Conservation (phyloP, 2,329 filamentous ascomycete genomes). For the Stromatinia cepivora region DNA sequence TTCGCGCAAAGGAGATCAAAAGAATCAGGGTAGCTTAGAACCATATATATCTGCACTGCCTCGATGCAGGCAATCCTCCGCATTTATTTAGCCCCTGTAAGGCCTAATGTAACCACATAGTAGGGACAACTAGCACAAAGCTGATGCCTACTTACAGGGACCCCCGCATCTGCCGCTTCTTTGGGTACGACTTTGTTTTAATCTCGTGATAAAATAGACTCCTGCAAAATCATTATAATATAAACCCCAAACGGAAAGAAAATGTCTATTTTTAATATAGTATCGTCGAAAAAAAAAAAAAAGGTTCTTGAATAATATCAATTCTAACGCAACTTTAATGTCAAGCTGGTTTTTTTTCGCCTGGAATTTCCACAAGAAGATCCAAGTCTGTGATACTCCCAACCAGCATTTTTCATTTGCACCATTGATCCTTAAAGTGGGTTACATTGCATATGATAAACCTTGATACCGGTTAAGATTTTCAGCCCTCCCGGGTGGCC, state of each 20-base stretch:
- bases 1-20: constrained; percentile 8
- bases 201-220: constrained; percentile 8
- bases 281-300: not conserved
- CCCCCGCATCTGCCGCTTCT: constrained; percentile 9
- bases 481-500: constrained; percentile 21
- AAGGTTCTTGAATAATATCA: not conserved
- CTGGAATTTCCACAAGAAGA: constrained; percentile 11
- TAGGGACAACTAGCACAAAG: constrained; percentile 15
- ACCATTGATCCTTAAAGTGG: constrained; percentile 17
- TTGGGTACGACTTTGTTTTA: constrained; percentile 2
- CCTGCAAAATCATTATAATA: not conserved
- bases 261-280: not conserved
- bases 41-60: constrained; percentile 23
- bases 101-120: constrained; percentile 19
- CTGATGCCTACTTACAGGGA: constrained; percentile 14
- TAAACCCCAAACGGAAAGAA: not conserved
- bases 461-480: constrained; percentile 21
- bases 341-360: not conserved
- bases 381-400: constrained; percentile 15
- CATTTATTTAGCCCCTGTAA: constrained; percentile 18
- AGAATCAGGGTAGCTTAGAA: constrained; percentile 9
- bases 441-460: constrained; percentile 19
- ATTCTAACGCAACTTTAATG: constrained; percentile 13
- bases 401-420: constrained; percentile 18
- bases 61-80: constrained; percentile 20